Conservation (phyloP, 163 green algal species). For the Trebouxiophyceae sp. region DNA sequence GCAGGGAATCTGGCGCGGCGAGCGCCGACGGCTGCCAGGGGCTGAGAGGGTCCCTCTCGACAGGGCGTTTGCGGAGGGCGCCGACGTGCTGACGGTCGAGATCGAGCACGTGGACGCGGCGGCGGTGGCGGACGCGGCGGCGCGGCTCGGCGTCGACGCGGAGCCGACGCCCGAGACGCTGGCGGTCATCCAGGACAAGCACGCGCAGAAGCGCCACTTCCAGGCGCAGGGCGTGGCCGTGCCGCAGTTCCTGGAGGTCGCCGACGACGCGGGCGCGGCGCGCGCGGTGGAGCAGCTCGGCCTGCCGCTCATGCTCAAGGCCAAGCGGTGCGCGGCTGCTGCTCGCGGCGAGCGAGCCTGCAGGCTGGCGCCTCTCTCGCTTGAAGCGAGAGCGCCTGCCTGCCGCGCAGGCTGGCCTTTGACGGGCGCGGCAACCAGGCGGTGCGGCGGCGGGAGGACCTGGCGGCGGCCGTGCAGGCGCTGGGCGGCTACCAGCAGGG, state of each 20-base stretch:
- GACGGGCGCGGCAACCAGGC: conserved; percentile 92
- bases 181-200: conserved; percentile 93
- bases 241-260: conserved; percentile 64
- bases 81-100: conserved; percentile 94
- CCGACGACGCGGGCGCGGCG: conserved; percentile 31
- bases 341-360: too few species aligned
- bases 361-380: too few species aligned
- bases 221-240: conserved; percentile 57
- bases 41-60: too few species aligned
- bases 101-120: conserved; percentile 96
- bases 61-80: conserved; percentile 28
- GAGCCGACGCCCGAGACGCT: conserved; percentile 70
- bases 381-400: too few species aligned
- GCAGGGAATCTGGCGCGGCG: too few species aligned
- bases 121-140: conserved; percentile 60
- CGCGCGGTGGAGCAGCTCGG: conserved; percentile 58
- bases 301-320: conserved; percentile 97
- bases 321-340: conserved; percentile 41
- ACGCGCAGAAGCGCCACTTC: conserved; percentile 91
- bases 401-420: conserved; percentile 72
- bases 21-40: too few species aligned
- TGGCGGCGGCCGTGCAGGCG: conserved; percentile 50
- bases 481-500: conserved; percentile 65
- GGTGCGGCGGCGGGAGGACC: conserved; percentile 42
- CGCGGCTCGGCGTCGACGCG: conserved; percentile 54